Evolutionary conservation across 352 stramenopile species (phyloP), one percentile per base, ranked within the genome.

Genomic region (Globisporangium heterothallicum): DNA sequence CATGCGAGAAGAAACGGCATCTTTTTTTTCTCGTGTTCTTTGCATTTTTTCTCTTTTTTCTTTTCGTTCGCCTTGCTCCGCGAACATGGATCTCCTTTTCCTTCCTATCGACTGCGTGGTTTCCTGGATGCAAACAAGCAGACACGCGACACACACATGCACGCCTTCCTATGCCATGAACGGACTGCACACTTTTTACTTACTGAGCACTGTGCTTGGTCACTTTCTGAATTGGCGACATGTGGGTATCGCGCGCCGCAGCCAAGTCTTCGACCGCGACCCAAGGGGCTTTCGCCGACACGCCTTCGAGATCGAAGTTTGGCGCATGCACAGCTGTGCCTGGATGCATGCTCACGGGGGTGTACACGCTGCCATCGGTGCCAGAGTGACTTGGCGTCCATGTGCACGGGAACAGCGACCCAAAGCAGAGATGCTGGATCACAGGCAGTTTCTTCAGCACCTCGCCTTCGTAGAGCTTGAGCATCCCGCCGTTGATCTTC

Each of bases 391-490:
- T 88, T 13, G 81, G 78, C 29, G 58, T 74, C 84, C 79, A 92
- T 49, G 79, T 88, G 64, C 79, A 92, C 27, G 78, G 82, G 19
- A 98, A 94, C 19, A 98, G 68, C 38, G 85, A 88, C 32, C 96
- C 96, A 68, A 99, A 99, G 29, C 98, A 75, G 57, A 99, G 86
- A 66, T 99, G 97, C 75, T 99, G 97, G 44, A 99, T 97, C 16
- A 99, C 97, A 16, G 94, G 94, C 42, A 98, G 74, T 63, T 99
- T 99, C 59, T 97, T 94, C 29, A 99, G 73, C 42, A 99, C 97
- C 77, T 99, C 97, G 47, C 95, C 94, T 49, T 94, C 83, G 62
- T 95, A 97, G 43, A 94, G 56, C 69, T 93, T 94, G 48, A 95
- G 75, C 81, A 96, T 92, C 13, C 82, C 82, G 52, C 79, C 72